Evolutionary conservation across 306 rosid genomes (phyloP).

Genomic region (Bauhinia variegata): DNA sequence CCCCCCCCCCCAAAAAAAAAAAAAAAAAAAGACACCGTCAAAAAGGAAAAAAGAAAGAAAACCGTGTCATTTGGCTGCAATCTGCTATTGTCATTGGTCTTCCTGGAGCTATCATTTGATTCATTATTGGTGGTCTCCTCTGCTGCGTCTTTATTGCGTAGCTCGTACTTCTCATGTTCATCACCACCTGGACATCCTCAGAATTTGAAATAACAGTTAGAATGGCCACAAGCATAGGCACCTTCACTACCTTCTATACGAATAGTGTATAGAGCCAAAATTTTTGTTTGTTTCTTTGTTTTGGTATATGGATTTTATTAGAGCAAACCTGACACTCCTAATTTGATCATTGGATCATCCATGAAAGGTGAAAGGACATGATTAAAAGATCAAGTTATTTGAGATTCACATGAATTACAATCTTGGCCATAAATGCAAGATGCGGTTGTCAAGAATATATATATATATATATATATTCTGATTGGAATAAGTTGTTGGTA

Average conservation of each 20-base stretch:
- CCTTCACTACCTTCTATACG: no score
- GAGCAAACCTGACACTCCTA: background rate
- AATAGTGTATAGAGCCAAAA: background rate
- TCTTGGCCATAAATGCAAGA: no score
- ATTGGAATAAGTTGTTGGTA: constrained; percentile 24
- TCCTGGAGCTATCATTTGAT: constrained; percentile 31
- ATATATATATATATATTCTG: background rate
- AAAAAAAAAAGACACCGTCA: constrained; percentile 8
- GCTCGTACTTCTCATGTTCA: constrained; percentile 40
- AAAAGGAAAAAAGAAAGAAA: constrained; percentile 25
- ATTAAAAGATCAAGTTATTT: no score
- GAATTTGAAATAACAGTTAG: constrained; percentile 26
- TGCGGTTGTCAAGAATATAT: no score
- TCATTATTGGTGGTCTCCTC: constrained; percentile 42
- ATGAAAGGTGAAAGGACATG: no score
- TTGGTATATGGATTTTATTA: background rate
- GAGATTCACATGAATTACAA: no score
- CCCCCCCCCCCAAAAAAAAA: background rate
- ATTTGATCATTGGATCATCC: background rate
- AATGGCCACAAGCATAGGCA: background rate
- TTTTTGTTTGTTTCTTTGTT: background rate
- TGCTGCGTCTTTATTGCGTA: constrained; percentile 36
- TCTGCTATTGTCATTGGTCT: constrained; percentile 32
- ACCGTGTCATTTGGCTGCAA: constrained; percentile 62
- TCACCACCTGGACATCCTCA: constrained; percentile 35